Evolutionary conservation across 495 filamentous ascomycete species (phyloP).

Genomic region (Neurospora intermedia): DNA sequence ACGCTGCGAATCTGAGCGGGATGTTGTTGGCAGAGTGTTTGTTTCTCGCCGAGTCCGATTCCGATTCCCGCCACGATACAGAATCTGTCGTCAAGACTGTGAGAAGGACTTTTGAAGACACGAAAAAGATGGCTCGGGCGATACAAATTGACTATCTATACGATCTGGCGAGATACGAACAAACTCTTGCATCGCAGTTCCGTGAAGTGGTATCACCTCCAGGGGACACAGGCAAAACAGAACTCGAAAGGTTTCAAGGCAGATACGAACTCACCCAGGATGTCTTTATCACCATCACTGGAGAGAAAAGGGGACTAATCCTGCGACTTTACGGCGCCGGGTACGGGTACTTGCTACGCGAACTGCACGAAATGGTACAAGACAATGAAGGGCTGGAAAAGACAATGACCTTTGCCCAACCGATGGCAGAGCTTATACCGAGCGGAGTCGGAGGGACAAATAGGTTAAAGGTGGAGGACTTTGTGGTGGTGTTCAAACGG

Average conservation of each 20-base stretch:
- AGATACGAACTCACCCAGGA: neutral
- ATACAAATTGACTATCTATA: conserved; percentile 1
- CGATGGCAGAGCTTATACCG: conserved; percentile 5
- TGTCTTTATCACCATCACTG: neutral
- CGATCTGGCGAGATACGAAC: neutral
- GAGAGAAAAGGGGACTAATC: neutral
- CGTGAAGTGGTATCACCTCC: neutral
- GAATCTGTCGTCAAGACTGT: neutral
- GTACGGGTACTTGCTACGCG: conserved; percentile 5
- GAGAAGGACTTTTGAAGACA: neutral
- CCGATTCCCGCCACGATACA: neutral
- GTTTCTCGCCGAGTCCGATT: neutral
- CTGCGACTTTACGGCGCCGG: neutral
- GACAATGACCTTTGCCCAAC: conserved; percentile 8
- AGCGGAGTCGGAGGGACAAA: conserved; percentile 9
- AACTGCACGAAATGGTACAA: neutral
- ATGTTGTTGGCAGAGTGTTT: conserved; percentile 7
- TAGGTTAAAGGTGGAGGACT: conserved; percentile 1
- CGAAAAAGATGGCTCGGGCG: neutral
- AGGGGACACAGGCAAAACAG: neutral
- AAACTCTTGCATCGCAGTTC: neutral
- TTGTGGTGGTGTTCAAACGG: conserved; percentile 1
- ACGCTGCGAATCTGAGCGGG: conserved; percentile 10
- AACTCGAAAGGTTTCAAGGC: neutral
- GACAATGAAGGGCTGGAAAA: neutral